Conservation (phyloP, 371 early-diverging fungal genomes). For the Basidiobolus meristosporus region DNA sequence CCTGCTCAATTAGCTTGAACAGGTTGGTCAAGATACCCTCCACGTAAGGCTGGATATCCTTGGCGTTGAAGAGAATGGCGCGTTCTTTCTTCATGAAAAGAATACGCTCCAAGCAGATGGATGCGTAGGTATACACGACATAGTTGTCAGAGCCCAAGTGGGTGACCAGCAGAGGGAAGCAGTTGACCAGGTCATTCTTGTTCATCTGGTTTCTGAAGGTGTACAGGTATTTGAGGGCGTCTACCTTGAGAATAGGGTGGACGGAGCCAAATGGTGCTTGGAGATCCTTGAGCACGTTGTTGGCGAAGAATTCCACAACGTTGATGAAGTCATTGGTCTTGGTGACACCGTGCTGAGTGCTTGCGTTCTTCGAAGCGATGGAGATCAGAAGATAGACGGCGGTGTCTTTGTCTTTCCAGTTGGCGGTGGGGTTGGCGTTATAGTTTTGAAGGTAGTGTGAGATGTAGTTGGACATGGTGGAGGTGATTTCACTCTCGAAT, state of each 20-base stretch:
- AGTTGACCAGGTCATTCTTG: background rate
- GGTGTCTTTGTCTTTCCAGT: conserved; percentile 93
- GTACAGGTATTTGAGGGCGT: conserved; percentile 80
- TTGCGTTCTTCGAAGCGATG: conserved; percentile 48
- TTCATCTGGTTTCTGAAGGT: conserved; percentile 78
- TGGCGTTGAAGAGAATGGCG: background rate
- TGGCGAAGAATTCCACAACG: conserved; percentile 60
- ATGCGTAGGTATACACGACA: conserved; percentile 83
- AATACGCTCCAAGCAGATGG: conserved; percentile 80
- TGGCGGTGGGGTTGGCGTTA: conserved; percentile 30
- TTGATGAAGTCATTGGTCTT: conserved; percentile 56
- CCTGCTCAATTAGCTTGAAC: conserved; percentile 52
- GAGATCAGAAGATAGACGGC: conserved; percentile 82
- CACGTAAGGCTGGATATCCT: conserved; percentile 27
- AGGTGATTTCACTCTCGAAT: conserved; percentile 63
- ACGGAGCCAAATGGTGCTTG: conserved; percentile 42
- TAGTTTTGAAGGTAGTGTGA: conserved; percentile 36
- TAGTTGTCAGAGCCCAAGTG: conserved; percentile 62
- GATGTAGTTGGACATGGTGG: conserved; percentile 60
- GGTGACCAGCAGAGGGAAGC: conserved; percentile 25
- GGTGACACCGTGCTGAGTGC: conserved; percentile 55
- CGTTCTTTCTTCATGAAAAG: conserved; percentile 54
- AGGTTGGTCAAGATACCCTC: conserved; percentile 45
- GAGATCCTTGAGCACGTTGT: conserved; percentile 66
- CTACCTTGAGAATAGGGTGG: conserved; percentile 81